Conservation (phyloP, 139 green algal genomes). For the Chlamydomonas sp. region DNA sequence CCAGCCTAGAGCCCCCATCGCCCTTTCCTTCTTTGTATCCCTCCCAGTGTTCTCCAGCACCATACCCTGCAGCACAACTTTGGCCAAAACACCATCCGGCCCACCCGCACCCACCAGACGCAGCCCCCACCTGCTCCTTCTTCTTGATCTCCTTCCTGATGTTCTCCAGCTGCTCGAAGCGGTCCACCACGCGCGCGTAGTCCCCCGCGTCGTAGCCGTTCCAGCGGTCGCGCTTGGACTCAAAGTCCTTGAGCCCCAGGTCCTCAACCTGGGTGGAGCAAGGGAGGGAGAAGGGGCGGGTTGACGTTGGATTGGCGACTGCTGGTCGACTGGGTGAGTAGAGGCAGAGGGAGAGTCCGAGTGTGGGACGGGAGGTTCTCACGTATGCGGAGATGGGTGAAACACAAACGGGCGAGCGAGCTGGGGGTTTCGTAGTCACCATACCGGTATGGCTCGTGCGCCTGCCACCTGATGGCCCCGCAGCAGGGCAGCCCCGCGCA, state of each 20-base stretch:
- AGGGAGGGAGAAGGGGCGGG: too few species aligned
- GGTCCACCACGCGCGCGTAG: conserved; percentile 79
- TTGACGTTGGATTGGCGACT: too few species aligned
- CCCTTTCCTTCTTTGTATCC: conserved; percentile 14
- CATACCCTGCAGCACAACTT: background rate
- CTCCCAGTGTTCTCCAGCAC: background rate
- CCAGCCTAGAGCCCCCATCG: background rate
- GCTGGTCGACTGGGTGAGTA: too few species aligned
- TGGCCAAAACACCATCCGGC: background rate
- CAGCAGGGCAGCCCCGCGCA: too few species aligned
- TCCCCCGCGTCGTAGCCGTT: conserved; percentile 93
- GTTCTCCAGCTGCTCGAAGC: conserved; percentile 79
- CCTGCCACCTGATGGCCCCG: too few species aligned
- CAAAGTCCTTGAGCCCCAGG: conserved; percentile 82
- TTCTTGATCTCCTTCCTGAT: conserved; percentile 78
- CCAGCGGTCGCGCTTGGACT: conserved; percentile 93
- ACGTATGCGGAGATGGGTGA: too few species aligned
- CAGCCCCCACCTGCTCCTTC: conserved; percentile 56
- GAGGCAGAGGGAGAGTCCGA: too few species aligned
- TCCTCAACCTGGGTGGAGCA: conserved; percentile 56
- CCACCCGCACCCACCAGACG: background rate
- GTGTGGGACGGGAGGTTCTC: too few species aligned
- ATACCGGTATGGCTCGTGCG: too few species aligned
- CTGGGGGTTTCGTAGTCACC: too few species aligned
- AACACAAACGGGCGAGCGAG: too few species aligned